Evolutionary conservation across 441 rosid genomes (phyloP).

Genomic region (Croton laevigatus): DNA sequence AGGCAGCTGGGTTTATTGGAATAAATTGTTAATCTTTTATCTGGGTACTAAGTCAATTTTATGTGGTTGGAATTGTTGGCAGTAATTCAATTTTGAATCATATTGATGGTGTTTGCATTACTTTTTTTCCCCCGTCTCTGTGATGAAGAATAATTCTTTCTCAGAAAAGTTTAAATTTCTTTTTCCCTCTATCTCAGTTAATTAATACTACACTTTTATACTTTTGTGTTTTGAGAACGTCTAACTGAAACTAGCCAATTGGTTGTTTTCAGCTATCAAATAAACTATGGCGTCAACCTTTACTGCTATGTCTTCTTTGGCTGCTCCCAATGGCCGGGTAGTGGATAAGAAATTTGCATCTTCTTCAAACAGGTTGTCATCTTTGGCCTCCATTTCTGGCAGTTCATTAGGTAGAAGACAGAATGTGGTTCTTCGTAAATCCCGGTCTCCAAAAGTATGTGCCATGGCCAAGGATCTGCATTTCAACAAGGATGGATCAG

Average conservation of each 20-base stretch:
- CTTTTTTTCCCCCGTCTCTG: no score
- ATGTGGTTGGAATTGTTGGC: background rate
- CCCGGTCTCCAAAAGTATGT: constrained; percentile 45
- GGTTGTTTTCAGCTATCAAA: background rate
- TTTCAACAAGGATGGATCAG: constrained; percentile 89
- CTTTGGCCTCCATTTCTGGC: constrained; percentile 61
- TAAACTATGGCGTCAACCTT: constrained; percentile 67
- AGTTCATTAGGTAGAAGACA: constrained; percentile 48
- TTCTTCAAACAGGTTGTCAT: constrained; percentile 61
- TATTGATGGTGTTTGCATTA: no score
- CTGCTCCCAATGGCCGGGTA: constrained; percentile 45
- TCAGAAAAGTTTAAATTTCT: background rate
- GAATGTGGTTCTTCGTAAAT: constrained; percentile 39
- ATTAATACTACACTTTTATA: background rate
- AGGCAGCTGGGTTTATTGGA: background rate
- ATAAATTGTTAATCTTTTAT: background rate
- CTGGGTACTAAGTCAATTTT: background rate
- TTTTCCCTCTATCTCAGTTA: background rate
- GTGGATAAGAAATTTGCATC: constrained; percentile 53
- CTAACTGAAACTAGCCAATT: background rate
- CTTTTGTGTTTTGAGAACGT: background rate
- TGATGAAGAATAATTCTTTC: background rate
- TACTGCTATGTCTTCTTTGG: constrained; percentile 61
- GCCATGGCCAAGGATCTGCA: constrained; percentile 86
- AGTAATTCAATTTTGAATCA: no score